Evolutionary conservation across 768 basidiomycete genomes (phyloP).

Genomic region (Pisolithus tinctorius): DNA sequence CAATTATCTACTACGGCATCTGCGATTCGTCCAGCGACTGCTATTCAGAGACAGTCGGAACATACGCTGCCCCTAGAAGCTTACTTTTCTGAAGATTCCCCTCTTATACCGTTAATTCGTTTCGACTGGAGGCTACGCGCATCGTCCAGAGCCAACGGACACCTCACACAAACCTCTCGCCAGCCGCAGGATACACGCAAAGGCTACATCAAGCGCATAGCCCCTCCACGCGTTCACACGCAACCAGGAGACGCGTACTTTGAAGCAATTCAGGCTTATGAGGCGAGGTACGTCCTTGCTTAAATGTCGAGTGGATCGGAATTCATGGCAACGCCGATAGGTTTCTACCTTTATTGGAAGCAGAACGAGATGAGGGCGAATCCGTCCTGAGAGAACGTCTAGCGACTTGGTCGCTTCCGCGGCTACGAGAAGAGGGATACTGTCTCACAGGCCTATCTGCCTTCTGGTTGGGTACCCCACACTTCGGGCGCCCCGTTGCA

Average conservation of each 20-base stretch:
- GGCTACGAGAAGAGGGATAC: slow-evolving; percentile 65
- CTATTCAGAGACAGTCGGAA: slow-evolving; percentile 9
- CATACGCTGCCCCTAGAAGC: slow-evolving; percentile 19
- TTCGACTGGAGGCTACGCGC: slow-evolving; percentile 62
- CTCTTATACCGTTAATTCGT: slow-evolving; percentile 25
- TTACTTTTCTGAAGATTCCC: slow-evolving; percentile 25
- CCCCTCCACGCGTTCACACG: slow-evolving; percentile 28
- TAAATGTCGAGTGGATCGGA: neutral
- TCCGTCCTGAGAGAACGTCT: slow-evolving; percentile 56
- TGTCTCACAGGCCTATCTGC: slow-evolving; percentile 57
- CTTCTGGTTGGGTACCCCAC: slow-evolving; percentile 61
- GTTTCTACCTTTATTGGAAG: slow-evolving; percentile 40
- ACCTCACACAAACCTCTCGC: slow-evolving; percentile 7
- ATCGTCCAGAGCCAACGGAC: slow-evolving; percentile 31
- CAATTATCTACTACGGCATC: slow-evolving; percentile 15
- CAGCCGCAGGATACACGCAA: slow-evolving; percentile 9
- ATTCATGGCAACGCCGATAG: slow-evolving; percentile 19
- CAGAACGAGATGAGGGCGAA: slow-evolving; percentile 63
- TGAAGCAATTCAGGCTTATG: slow-evolving; percentile 47
- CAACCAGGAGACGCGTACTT: slow-evolving; percentile 37
- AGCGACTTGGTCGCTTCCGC: slow-evolving; percentile 55
- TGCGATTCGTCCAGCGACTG: slow-evolving; percentile 2
- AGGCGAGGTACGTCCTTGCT: slow-evolving; percentile 38
- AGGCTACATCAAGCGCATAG: slow-evolving; percentile 32
- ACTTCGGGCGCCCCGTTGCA: slow-evolving; percentile 61